Evolutionary conservation across 2,329 filamentous ascomycete species (phyloP).

Genomic region (Alternaria longipes): DNA sequence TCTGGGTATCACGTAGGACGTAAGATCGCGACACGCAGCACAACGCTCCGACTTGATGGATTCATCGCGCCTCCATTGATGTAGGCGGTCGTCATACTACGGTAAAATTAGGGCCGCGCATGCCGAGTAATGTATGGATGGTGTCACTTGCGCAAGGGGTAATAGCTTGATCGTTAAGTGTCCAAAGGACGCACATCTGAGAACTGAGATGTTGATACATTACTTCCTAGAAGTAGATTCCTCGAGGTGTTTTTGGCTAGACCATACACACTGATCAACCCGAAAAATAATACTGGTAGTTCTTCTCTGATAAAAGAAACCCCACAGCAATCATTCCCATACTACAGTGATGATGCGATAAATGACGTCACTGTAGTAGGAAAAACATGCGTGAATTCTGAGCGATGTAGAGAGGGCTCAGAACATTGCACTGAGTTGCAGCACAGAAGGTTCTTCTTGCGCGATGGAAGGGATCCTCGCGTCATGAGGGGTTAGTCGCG

Average conservation of each 20-base stretch:
- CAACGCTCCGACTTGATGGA: neutral
- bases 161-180: neutral
- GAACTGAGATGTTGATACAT: neutral
- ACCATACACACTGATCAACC: too few species aligned
- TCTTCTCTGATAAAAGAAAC: neutral
- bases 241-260: neutral
- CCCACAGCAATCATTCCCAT: too few species aligned
- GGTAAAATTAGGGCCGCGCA: neutral
- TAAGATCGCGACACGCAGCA: slow-evolving; percentile 6
- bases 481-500: neutral
- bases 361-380: neutral
- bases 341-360: neutral
- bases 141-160: neutral
- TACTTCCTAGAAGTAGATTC: neutral
- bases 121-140: neutral
- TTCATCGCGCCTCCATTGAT: neutral
- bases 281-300: neutral
- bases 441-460: neutral
- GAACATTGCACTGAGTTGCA: neutral
- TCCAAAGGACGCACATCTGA: neutral
- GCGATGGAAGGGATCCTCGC: neutral
- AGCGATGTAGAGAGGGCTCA: neutral
- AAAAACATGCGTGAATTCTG: neutral
- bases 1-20: slow-evolving; percentile 8
- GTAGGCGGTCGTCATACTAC: neutral